A percentile compares a stretch with the other conserved stretches of the same genome.
Conservation (phyloP, 106 monocot species). For the Dactylorhiza incarnata region DNA sequence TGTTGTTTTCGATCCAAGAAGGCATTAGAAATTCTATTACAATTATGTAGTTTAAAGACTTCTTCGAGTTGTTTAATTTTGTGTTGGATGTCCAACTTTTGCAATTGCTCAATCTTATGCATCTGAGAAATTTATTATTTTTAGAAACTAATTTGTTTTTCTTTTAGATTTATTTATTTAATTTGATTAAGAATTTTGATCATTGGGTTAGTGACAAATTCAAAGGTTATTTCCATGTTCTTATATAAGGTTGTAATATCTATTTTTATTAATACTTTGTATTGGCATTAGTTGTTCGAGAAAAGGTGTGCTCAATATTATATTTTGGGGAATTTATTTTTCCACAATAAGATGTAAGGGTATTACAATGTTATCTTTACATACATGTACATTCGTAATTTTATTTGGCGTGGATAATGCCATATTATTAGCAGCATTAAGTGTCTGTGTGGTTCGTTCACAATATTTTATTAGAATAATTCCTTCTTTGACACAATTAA, state of each 20-base stretch:
- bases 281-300: not conserved
- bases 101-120: not conserved
- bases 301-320: not conserved
- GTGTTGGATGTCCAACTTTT: not conserved
- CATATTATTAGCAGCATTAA: not conserved
- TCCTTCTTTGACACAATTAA: not conserved
- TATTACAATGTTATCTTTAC: not conserved
- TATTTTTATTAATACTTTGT: not conserved
- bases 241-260: not conserved
- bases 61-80: not conserved
- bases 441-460: not conserved
- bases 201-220: not conserved
- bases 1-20: no score
- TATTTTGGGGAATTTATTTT: not conserved
- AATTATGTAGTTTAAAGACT: not conserved
- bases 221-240: not conserved
- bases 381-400: not conserved
- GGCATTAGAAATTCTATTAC: not conserved
- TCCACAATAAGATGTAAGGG: not conserved
- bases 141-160: no score
- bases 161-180: not conserved
- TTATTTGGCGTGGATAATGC: not conserved
- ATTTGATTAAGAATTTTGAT: not conserved
- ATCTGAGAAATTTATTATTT: not conserved
- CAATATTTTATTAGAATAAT: not conserved